phyloP scores from a whole-genome alignment of 352 stramenopile species.

The Pythium grandisporangium region DNA sequence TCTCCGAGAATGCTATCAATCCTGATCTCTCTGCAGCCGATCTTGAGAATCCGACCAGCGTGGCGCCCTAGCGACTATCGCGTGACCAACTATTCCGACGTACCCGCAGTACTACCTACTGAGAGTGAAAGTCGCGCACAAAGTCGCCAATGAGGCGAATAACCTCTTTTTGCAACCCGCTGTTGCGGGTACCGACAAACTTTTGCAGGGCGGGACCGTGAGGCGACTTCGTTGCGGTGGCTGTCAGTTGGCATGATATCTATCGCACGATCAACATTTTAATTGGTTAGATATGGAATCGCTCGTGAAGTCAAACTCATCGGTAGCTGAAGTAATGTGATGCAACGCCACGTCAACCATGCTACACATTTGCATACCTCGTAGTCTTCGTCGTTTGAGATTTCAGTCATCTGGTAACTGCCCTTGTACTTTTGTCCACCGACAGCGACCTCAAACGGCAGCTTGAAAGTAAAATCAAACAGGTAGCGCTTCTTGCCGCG shows the following conservation, averaged over 20 bases:
- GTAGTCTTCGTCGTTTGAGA: conserved; percentile 84
- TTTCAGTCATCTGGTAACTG: conserved; percentile 69
- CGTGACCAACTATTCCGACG: too few species aligned
- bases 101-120: too few species aligned
- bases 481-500: conserved; percentile 85
- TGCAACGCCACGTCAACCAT: too few species aligned
- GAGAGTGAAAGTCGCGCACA: conserved; percentile 48
- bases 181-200: conserved; percentile 34
- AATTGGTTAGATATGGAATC: too few species aligned
- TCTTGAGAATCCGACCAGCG: too few species aligned
- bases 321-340: too few species aligned
- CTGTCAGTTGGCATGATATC: conserved; percentile 48
- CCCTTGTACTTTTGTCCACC: conserved; percentile 46
- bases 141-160: conserved; percentile 52
- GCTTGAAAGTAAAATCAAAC: conserved; percentile 80
- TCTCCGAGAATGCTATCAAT: conserved; percentile 58
- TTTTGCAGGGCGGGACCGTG: conserved; percentile 37
- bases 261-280: conserved; percentile 13
- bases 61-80: too few species aligned
- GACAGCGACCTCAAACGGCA: conserved; percentile 60
- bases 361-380: conserved; percentile 32
- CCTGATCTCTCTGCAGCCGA: conserved; percentile 26
- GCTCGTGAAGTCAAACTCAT: too few species aligned
- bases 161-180: conserved; percentile 56
- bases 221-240: conserved; percentile 29